Conservation (phyloP, 352 stramenopile species). For the Pythium grandisporangium region DNA sequence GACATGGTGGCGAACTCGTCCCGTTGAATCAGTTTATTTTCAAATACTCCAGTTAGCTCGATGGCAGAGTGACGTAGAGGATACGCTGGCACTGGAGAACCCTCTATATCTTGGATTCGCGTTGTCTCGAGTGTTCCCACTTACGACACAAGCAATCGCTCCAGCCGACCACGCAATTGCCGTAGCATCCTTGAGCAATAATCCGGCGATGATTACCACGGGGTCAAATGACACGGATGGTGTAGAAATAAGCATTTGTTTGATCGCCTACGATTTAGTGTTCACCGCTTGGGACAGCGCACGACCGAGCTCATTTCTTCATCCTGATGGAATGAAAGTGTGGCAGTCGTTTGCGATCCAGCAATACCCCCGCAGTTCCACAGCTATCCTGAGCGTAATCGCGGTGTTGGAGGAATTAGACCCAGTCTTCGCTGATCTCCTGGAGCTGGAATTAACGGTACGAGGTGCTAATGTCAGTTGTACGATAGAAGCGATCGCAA, state of each 20-base stretch:
- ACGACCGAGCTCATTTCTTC: constrained; percentile 8
- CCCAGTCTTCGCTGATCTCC: too few species aligned
- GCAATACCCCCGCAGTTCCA: too few species aligned
- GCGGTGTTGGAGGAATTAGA: too few species aligned
- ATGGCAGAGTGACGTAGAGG: constrained; percentile 20
- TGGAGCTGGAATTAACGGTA: too few species aligned
- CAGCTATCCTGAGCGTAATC: too few species aligned
- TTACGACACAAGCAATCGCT: too few species aligned
- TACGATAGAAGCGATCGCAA: constrained; percentile 21
- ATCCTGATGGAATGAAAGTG: constrained; percentile 20
- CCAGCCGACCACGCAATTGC: too few species aligned
- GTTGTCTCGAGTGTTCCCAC: constrained; percentile 28
- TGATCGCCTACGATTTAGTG: constrained; percentile 17
- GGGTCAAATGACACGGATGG: constrained; percentile 12
- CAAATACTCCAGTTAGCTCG: constrained; percentile 23
- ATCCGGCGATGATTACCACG: too few species aligned
- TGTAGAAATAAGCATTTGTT: constrained; percentile 24
- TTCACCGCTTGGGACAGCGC: constrained; percentile 27
- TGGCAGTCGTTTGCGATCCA: too few species aligned
- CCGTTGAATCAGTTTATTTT: constrained; percentile 31
- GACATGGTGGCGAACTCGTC: constrained; percentile 28
- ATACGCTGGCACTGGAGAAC: constrained; percentile 11
- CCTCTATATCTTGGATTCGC: constrained; percentile 34
- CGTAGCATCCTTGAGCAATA: too few species aligned
- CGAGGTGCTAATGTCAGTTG: too few species aligned